Conservation (phyloP, 768 basidiomycete species). For the Hortiboletus campestris region DNA sequence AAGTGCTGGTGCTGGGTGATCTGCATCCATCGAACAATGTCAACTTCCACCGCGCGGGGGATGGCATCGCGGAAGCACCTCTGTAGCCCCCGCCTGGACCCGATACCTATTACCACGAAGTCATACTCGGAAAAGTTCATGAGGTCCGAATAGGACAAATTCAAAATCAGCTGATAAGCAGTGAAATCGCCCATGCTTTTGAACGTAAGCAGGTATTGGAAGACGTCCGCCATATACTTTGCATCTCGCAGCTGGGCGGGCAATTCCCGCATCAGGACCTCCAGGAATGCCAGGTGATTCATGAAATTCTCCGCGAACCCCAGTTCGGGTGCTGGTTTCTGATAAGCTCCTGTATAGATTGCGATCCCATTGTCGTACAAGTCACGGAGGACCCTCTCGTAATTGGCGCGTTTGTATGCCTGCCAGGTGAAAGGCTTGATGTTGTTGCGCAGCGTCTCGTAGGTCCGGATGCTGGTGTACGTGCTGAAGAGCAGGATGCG, state of each 20-base stretch:
- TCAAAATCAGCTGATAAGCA: slow-evolving; percentile 64
- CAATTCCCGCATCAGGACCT: slow-evolving; percentile 59
- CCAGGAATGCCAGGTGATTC: slow-evolving; percentile 64
- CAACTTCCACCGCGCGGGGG: slow-evolving; percentile 45
- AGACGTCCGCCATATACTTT: slow-evolving; percentile 61
- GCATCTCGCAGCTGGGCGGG: slow-evolving; percentile 47
- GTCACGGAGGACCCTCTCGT: slow-evolving; percentile 49
- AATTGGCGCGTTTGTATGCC: slow-evolving; percentile 50
- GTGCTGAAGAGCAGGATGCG: slow-evolving; percentile 69
- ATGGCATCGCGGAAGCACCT: slow-evolving; percentile 61
- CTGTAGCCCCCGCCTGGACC: slow-evolving; percentile 60
- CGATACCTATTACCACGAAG: slow-evolving; percentile 69
- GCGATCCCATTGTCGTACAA: slow-evolving; percentile 37
- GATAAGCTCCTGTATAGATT: slow-evolving; percentile 73
- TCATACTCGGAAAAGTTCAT: slow-evolving; percentile 65
- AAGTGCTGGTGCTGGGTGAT: slow-evolving; percentile 61
- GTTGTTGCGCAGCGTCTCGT: slow-evolving; percentile 52
- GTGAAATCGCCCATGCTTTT: slow-evolving; percentile 76
- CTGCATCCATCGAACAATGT: slow-evolving; percentile 64
- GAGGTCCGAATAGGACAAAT: slow-evolving; percentile 54
- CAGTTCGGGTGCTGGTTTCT: slow-evolving; percentile 64
- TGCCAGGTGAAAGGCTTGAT: slow-evolving; percentile 64
- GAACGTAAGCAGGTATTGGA: slow-evolving; percentile 54
- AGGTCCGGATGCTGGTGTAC: slow-evolving; percentile 72
- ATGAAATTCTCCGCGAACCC: slow-evolving; percentile 45